These are phyloP conservation scores for Trametes elegans DNA, from an alignment of 768 basidiomycete genomes.

Conservation along the genomic window DNA sequence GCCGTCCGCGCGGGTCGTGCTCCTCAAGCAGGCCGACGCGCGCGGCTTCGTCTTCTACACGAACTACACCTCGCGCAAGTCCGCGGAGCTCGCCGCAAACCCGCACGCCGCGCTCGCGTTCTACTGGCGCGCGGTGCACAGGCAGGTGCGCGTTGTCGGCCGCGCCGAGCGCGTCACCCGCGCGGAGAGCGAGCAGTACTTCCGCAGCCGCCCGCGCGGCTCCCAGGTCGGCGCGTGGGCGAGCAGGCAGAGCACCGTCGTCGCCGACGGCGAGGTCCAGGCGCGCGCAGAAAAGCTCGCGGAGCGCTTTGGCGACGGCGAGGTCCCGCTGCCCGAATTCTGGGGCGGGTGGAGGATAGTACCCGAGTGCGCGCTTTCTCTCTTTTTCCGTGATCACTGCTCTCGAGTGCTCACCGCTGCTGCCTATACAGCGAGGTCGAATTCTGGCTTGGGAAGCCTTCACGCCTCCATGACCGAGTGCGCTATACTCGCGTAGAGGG, in stretches of 20 bases:
- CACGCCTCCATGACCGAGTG: constrained; percentile 88
- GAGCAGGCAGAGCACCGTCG: constrained; percentile 80
- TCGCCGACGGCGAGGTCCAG: constrained; percentile 70
- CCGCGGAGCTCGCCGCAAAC: constrained; percentile 71
- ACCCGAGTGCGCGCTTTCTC: constrained; percentile 68
- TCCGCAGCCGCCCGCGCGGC: constrained; percentile 74
- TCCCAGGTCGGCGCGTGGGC: constrained; percentile 93
- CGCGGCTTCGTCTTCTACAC: constrained; percentile 96
- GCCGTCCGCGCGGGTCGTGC: constrained; percentile 86
- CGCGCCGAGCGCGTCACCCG: constrained; percentile 72
- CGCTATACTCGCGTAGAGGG: constrained; percentile 61
- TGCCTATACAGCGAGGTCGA: constrained; percentile 90
- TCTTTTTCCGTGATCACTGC: not conserved
- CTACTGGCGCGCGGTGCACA: constrained; percentile 86
- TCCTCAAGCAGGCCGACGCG: constrained; percentile 87
- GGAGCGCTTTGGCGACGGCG: constrained; percentile 51
- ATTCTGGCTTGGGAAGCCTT: constrained; percentile 97
- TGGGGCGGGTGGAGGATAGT: constrained; percentile 98
- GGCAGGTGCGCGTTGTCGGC: constrained; percentile 83
- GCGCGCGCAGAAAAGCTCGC: constrained; percentile 56
- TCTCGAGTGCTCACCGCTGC: not conserved
- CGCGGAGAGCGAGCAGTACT: constrained; percentile 83
- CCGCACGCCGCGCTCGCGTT: constrained; percentile 82
- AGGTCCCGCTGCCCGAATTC: constrained; percentile 80
- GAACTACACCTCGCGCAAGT: constrained; percentile 94